Conservation (phyloP, 495 filamentous ascomycete genomes). For the Daldinia caldariorum region DNA sequence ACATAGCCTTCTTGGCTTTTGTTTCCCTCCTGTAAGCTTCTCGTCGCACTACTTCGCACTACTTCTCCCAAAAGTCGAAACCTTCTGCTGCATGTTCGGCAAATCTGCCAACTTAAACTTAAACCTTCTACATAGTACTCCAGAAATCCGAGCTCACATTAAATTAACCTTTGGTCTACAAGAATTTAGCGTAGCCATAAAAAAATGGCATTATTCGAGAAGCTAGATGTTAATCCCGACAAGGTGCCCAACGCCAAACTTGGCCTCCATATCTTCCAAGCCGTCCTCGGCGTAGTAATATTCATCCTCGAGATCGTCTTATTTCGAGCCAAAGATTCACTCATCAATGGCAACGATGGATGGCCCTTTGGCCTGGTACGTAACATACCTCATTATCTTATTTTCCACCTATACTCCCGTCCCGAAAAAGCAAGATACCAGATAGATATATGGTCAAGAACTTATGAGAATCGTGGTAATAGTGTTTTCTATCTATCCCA, state of each 20-base stretch:
- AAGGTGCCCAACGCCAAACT: conserved; percentile 67
- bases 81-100: conserved; percentile 26
- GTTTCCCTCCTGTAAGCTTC: conserved; percentile 31
- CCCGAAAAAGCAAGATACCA: background rate
- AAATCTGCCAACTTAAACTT: conserved; percentile 10
- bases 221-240: conserved; percentile 60
- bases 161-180: conserved; percentile 27
- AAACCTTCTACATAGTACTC: conserved; percentile 15
- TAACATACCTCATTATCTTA: conserved; percentile 5
- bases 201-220: conserved; percentile 49
- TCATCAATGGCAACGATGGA: conserved; percentile 72
- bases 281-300: conserved; percentile 71
- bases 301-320: conserved; percentile 79
- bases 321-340: conserved; percentile 67
- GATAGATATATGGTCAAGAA: background rate
- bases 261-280: conserved; percentile 68
- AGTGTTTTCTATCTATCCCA: conserved; percentile 89
- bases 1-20: conserved; percentile 41
- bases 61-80: conserved; percentile 9
- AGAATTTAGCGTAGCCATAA: conserved; percentile 14
- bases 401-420: background rate
- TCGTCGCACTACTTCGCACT: conserved; percentile 21
- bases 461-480: conserved; percentile 27
- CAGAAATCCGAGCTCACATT: background rate
- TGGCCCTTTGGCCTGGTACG: conserved; percentile 84